Base-by-base conservation (phyloP, 305 asterid species). In the Fraxinus latifolia region DNA sequence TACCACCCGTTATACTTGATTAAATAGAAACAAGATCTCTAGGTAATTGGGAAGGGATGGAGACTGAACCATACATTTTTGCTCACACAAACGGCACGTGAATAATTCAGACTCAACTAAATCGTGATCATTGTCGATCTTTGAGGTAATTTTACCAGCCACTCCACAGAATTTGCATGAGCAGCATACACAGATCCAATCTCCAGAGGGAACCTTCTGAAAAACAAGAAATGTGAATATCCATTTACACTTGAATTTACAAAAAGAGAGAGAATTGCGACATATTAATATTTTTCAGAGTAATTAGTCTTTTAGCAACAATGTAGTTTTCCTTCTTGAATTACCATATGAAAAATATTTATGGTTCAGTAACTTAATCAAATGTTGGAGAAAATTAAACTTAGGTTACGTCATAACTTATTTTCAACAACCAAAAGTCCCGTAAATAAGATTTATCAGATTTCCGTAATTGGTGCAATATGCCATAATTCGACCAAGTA, bases 121-220 rank as follows among this genome's bases (percentile, higher is more conserved):
- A 80, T 79, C 82, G 4, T 74, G 83, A 42, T 80, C 89, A 76
- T 83, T 88, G 79, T 87, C 89, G 70, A 65, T 81, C 55, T 55
- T 73, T 47, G 82, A 87, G 82, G 89, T 79, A 74, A 71, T 87
- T 85, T 84, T 85, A 77, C 85, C 87, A 75, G 92, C 90, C 82
- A 81, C 37, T 84, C 94, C 99, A 88, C 99, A 96, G 87, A 92
- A 90, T 78, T 94, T 94, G 94, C 99, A 96, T 50, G 97, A 89
- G 88, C 99, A 96, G 85, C 92, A 89, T 58, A 90, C 85, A 76
- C 98, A 96, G 74, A 85, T 83, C 98, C 98, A 96, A 82, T 96
- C 94, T 88, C 98, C 99, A 84, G 91, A 82, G 71, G 99, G 98
- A 78, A 90, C 86, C 88, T 94, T 89, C 89, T 88, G 78, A 76